Evolutionary conservation across 1,139 yeast species (phyloP), one percentile per base, ranked within the genome.

Genomic region (Pneumocystis oryctolagi): DNA sequence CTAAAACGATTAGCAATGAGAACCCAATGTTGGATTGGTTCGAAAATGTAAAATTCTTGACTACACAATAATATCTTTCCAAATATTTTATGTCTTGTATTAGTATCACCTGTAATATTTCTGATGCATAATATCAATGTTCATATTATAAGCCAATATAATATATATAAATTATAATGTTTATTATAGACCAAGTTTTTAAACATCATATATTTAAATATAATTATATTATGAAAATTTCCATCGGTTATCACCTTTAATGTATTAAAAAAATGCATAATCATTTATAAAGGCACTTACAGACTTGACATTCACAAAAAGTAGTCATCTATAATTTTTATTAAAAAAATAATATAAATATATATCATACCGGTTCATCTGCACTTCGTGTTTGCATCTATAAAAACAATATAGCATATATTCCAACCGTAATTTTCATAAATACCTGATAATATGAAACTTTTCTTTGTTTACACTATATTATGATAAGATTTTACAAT

Each of bases 331-430:
- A 47, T 2, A 47, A 47, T 9, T 47, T 28, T 25, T 8, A 47
- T 47, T 47, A 47, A 28, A 25, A 47, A 47, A 2, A 47, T 47
- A 47, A 47, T 47, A 47, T 34, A 34, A 34, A 28, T 20, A 25
- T 25, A 47, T 25, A 25, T 25, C 8, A 47, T 47, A 92, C 81
- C 66, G 98, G 98, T 75, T 92, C 98, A 82, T 92, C 98, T 32
- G 98, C 98, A 65, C 96, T 87, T 75, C 98, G 80, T 55, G 98
- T 92, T 78, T 92, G 98, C 87, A 92, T 82, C 55, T 47, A 20
- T 47, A 47, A 25, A 25, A 47, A 25, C n/a, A n/a, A 42, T 25
- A 20, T 47, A 47, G 12, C 31, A 16, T 25, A 47, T 47, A 47
- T 47, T 20, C 4, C 16, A 47, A 47, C 16, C 12, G 12, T 5